Evolutionary conservation across 2,329 filamentous ascomycete species (phyloP).

Genomic region (Pyrenochaeta sp.): DNA sequence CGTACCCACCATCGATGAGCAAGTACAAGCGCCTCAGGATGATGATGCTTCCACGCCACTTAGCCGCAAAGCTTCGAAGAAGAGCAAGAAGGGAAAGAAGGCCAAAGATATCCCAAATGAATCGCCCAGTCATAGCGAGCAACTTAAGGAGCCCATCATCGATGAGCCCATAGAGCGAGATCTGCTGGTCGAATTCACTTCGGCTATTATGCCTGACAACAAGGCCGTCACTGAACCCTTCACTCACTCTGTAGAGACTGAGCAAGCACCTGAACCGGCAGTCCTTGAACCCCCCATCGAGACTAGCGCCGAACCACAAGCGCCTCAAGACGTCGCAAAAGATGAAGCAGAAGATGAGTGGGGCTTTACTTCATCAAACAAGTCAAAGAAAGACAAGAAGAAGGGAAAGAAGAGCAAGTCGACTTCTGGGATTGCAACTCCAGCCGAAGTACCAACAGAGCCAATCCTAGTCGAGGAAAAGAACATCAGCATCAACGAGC

Average conservation of each 20-base stretch:
- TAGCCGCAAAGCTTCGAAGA: slow-evolving; percentile 40
- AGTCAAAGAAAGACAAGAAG: slow-evolving; percentile 41
- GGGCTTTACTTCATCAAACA: slow-evolving; percentile 23
- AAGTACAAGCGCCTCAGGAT: background rate
- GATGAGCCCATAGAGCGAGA: background rate
- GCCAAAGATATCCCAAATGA: slow-evolving; percentile 18
- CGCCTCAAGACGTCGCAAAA: slow-evolving; percentile 7
- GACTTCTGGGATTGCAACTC: slow-evolving; percentile 19
- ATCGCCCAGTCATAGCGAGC: background rate
- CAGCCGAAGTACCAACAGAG: slow-evolving; percentile 9
- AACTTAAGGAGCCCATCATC: background rate
- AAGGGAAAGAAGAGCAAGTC: slow-evolving; percentile 36
- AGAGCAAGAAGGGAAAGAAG: slow-evolving; percentile 46
- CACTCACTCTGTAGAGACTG: slow-evolving; percentile 7
- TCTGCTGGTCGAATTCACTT: background rate
- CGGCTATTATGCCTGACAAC: background rate
- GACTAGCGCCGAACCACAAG: slow-evolving; percentile 7
- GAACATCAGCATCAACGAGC: slow-evolving; percentile 2
- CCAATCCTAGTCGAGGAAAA: slow-evolving; percentile 7
- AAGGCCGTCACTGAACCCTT: slow-evolving; percentile 1
- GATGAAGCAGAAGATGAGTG: slow-evolving; percentile 23
- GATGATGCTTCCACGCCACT: slow-evolving; percentile 11
- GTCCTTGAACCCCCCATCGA: slow-evolving; percentile 7
- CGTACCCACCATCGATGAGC: background rate
- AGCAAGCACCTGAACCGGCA: slow-evolving; percentile 6